Conservation (phyloP, 1,139 yeast species). For the Candida pseudoviswanathii region DNA sequence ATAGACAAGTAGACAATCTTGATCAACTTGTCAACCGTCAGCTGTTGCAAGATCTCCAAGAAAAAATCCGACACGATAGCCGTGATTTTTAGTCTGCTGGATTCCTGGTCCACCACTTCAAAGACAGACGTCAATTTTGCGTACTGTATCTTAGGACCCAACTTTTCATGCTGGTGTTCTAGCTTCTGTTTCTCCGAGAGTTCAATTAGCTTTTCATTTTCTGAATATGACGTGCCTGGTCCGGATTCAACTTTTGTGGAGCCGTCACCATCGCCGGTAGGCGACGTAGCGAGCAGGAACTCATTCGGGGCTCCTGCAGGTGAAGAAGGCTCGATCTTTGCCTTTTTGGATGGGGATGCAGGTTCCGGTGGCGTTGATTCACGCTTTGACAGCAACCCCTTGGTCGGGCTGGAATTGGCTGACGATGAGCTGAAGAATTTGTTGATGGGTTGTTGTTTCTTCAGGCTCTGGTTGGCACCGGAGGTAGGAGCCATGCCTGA, state of each 20-base stretch:
- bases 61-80: constrained; percentile 74
- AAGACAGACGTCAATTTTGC: constrained; percentile 67
- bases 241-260: constrained; percentile 10
- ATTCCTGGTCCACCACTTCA: constrained; percentile 73
- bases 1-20: constrained; percentile 81
- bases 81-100: constrained; percentile 80
- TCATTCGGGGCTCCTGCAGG: not conserved
- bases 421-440: constrained; percentile 2
- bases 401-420: constrained; percentile 2
- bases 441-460: constrained; percentile 2
- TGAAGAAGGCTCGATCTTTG: constrained; percentile 1
- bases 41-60: constrained; percentile 56
- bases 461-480: constrained; percentile 6
- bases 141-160: constrained; percentile 52
- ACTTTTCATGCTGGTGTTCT: constrained; percentile 15
- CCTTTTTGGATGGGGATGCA: constrained; percentile 9
- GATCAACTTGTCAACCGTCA: constrained; percentile 59
- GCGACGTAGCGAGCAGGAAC: no score
- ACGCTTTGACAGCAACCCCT: constrained; percentile 6
- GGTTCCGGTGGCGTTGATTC: constrained; percentile 8
- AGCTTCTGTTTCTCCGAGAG: constrained; percentile 23
- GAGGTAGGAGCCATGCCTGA: constrained; percentile 18
- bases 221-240: constrained; percentile 14
- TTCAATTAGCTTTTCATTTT: constrained; percentile 28
- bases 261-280: no score